Evolutionary conservation across 257 asterid genomes (phyloP).

Genomic region (Ilex asprella): DNA sequence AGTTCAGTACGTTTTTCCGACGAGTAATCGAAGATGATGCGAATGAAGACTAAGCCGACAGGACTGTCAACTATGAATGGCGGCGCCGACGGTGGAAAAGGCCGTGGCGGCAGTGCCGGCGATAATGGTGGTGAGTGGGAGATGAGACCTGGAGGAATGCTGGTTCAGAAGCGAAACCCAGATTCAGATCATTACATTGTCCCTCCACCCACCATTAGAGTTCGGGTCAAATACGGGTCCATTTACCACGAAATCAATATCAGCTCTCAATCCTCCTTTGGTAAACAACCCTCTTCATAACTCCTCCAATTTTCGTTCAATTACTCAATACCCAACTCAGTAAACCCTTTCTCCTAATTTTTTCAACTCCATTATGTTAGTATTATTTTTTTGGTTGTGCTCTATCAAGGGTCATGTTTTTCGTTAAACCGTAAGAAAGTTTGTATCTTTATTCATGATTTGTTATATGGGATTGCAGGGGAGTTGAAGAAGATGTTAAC

Average conservation of each 20-base stretch:
- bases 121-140: constrained; percentile 31
- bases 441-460: neutral
- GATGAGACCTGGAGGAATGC: constrained; percentile 51
- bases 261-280: constrained; percentile 42
- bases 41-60: constrained; percentile 13
- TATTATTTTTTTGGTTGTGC: neutral
- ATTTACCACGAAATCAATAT: constrained; percentile 33
- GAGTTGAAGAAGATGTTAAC: constrained; percentile 41
- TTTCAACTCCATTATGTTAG: no score
- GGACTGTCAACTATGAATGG: constrained; percentile 8
- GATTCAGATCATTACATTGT: constrained; percentile 25
- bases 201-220: constrained; percentile 35
- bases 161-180: constrained; percentile 36
- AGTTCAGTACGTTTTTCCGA: no score
- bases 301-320: neutral
- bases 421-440: neutral
- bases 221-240: constrained; percentile 39
- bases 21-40: constrained; percentile 14
- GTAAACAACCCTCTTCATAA: constrained; percentile 8
- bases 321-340: neutral
- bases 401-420: neutral
- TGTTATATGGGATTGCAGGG: constrained; percentile 11
- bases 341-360: no score
- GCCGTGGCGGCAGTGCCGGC: neutral
- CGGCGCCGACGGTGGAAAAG: neutral